phyloP scores from a whole-genome alignment of 225 moss, liverwort and hornwort species.

The Climacium dendroides region DNA sequence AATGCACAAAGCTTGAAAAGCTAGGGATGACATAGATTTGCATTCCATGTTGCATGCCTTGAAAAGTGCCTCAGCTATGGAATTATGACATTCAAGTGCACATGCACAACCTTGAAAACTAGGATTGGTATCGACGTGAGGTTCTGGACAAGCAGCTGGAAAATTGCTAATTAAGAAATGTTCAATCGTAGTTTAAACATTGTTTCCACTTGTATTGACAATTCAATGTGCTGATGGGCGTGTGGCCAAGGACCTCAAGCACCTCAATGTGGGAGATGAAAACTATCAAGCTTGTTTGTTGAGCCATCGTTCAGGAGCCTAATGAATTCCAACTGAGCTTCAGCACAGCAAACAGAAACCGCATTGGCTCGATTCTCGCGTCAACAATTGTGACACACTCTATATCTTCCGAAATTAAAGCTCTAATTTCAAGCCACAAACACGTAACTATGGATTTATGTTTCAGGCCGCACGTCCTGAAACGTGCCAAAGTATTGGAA shows the following conservation, averaged over 20 bases:
- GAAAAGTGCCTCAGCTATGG: accelerated
- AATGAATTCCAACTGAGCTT: not conserved
- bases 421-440: too few species aligned
- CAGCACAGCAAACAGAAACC: too few species aligned
- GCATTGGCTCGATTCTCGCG: too few species aligned
- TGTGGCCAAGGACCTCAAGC: not conserved
- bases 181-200: not conserved
- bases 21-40: not conserved
- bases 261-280: not conserved
- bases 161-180: not conserved
- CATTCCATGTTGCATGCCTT: accelerated
- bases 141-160: too few species aligned
- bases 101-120: not conserved
- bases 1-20: not conserved
- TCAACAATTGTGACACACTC: too few species aligned
- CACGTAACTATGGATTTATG: too few species aligned
- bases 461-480: too few species aligned
- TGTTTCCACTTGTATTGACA: not conserved
- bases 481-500: too few species aligned
- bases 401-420: too few species aligned
- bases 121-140: not conserved
- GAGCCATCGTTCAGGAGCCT: not conserved
- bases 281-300: not conserved
- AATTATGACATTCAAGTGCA: not conserved
- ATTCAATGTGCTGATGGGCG: not conserved